Conservation (phyloP, 805 yeast species). For the Kodamaea hsintzibuensis region DNA sequence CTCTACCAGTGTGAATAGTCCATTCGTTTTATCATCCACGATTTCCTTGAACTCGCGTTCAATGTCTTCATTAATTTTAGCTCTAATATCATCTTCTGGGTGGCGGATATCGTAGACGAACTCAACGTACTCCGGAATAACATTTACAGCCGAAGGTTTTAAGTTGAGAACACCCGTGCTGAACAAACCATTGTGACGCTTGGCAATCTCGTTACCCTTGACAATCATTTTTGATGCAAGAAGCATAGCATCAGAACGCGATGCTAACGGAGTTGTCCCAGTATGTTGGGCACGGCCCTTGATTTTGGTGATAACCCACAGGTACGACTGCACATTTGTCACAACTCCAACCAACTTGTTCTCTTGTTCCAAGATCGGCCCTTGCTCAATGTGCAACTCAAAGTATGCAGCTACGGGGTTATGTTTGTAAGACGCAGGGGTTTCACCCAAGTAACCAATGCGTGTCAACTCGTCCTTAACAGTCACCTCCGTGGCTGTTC, state of each 20-base stretch:
- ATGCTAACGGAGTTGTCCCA: slow-evolving; percentile 67
- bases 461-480: slow-evolving; percentile 56
- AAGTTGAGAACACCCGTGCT: slow-evolving; percentile 60
- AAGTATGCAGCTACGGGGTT: slow-evolving; percentile 69
- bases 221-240: slow-evolving; percentile 59
- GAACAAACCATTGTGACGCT: slow-evolving; percentile 51
- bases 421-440: slow-evolving; percentile 46
- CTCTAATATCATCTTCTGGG: slow-evolving; percentile 44
- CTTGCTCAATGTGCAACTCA: slow-evolving; percentile 77
- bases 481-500: slow-evolving; percentile 27
- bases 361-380: slow-evolving; percentile 64
- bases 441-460: slow-evolving; percentile 62
- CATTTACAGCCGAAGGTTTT: slow-evolving; percentile 64
- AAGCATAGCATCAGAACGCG: slow-evolving; percentile 61
- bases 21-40: slow-evolving; percentile 24
- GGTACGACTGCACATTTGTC: slow-evolving; percentile 63
- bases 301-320: slow-evolving; percentile 60
- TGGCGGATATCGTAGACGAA: slow-evolving; percentile 67
- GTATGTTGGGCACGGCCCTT: slow-evolving; percentile 70
- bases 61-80: slow-evolving; percentile 37
- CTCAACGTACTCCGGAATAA: slow-evolving; percentile 60
- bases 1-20: slow-evolving; percentile 35
- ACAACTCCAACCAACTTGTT: slow-evolving; percentile 64
- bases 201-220: slow-evolving; percentile 56
- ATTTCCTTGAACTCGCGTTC: slow-evolving; percentile 38